Conservation (phyloP, 2,329 filamentous ascomycete species). For the Phoma herbarum region DNA sequence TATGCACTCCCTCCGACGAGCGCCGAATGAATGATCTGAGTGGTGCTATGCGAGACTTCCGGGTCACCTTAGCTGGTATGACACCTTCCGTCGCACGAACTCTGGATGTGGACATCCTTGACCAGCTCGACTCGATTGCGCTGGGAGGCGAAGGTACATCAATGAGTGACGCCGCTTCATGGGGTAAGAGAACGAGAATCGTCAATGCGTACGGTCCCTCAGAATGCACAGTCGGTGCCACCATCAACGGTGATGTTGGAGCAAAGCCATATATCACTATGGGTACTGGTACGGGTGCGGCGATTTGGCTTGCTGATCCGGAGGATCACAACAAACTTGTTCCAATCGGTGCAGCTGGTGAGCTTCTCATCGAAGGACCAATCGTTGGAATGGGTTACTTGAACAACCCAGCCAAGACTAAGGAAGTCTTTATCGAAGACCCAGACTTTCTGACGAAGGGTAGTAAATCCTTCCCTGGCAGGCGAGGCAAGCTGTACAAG, state of each 20-base stretch:
- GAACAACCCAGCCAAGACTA: constrained; percentile 49
- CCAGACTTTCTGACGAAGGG: constrained; percentile 67
- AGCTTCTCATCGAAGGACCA: constrained; percentile 68
- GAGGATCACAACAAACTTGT: constrained; percentile 49
- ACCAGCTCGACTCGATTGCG: constrained; percentile 56
- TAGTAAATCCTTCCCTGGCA: constrained; percentile 63
- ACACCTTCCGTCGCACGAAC: constrained; percentile 51
- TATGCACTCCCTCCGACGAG: constrained; percentile 55
- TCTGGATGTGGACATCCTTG: constrained; percentile 47
- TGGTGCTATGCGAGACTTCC: constrained; percentile 50
- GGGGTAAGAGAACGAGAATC: constrained; percentile 53
- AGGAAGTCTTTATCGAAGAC: constrained; percentile 58
- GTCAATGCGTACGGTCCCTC: constrained; percentile 51
- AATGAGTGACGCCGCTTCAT: constrained; percentile 51
- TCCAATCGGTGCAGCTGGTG: constrained; percentile 54
- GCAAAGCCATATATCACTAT: constrained; percentile 48
- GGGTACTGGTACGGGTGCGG: constrained; percentile 47
- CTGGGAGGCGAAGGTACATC: constrained; percentile 52
- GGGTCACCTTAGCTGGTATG: constrained; percentile 48
- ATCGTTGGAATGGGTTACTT: constrained; percentile 54
- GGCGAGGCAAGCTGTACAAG: constrained; percentile 57
- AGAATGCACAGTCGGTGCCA: constrained; percentile 49
- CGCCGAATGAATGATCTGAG: constrained; percentile 59
- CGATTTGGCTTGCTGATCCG: constrained; percentile 55
- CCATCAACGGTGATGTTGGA: constrained; percentile 43